Conservation (phyloP, 2,329 filamentous ascomycete species). For the Aschersonia sp. region DNA sequence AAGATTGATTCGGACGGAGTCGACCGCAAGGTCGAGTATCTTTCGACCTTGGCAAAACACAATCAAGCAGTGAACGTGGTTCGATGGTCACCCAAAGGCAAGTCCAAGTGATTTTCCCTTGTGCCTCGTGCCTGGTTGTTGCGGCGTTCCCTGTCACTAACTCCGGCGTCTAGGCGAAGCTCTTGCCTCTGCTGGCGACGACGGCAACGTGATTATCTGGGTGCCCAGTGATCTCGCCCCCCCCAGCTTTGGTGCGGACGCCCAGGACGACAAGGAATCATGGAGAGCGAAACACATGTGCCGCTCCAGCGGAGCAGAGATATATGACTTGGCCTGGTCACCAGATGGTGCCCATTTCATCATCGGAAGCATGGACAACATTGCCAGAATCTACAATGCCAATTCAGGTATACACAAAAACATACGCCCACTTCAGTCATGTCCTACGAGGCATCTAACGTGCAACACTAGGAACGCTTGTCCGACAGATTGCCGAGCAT, state of each 20-base stretch:
- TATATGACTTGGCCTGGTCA: slow-evolving; percentile 97
- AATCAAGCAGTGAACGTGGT: slow-evolving; percentile 98
- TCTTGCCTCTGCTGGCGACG: slow-evolving; percentile 88
- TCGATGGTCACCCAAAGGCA: slow-evolving; percentile 87
- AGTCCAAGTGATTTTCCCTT: slow-evolving; percentile 7
- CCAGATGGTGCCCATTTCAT: slow-evolving; percentile 96
- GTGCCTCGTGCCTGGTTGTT: not conserved
- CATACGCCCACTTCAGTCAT: not conserved
- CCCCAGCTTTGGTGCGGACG: slow-evolving; percentile 65
- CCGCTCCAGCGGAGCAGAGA: slow-evolving; percentile 84
- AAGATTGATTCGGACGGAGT: slow-evolving; percentile 75
- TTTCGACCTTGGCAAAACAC: slow-evolving; percentile 84
- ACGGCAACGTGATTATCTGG: slow-evolving; percentile 95
- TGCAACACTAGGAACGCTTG: slow-evolving; percentile 35
- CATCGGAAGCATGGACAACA: slow-evolving; percentile 98
- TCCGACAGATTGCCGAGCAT: slow-evolving; percentile 92
- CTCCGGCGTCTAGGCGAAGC: slow-evolving; percentile 53
- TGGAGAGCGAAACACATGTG: slow-evolving; percentile 99
- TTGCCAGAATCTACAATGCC: slow-evolving; percentile 92
- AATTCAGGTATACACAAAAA: slow-evolving; percentile 53
- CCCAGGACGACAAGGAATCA: slow-evolving; percentile 83
- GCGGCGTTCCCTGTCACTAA: not conserved
- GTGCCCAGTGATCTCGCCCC: slow-evolving; percentile 68
- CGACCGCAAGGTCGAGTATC: slow-evolving; percentile 77
- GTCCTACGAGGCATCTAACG: slow-evolving; percentile 2